Evolutionary conservation across 441 rosid genomes (phyloP).

Genomic region (Flueggea neowawraea): DNA sequence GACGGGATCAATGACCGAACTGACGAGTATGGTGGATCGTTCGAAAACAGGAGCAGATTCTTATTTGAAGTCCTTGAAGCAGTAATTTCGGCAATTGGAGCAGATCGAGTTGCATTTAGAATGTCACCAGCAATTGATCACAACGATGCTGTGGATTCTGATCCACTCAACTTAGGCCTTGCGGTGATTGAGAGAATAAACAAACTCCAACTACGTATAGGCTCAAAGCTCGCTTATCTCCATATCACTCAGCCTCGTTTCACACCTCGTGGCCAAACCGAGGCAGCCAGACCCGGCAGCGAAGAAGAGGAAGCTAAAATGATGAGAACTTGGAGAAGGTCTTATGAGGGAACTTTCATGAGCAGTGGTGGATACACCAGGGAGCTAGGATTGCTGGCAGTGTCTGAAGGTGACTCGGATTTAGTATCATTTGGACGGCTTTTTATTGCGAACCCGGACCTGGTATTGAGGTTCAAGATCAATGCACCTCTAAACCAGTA

Average conservation of each 20-base stretch:
- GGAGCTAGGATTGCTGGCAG: conserved; percentile 69
- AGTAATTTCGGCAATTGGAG: conserved; percentile 52
- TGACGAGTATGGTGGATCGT: conserved; percentile 77
- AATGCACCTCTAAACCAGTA: conserved; percentile 67
- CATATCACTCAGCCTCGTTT: conserved; percentile 93
- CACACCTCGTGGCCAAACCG: conserved; percentile 75
- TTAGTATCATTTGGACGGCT: conserved; percentile 74
- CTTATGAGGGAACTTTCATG: conserved; percentile 73
- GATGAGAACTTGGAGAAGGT: conserved; percentile 48
- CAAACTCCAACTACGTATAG: conserved; percentile 46
- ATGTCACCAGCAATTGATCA: conserved; percentile 91
- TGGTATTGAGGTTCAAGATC: conserved; percentile 56
- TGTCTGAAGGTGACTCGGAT: conserved; percentile 74
- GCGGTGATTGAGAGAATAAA: conserved; percentile 68
- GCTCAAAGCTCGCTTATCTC: conserved; percentile 61
- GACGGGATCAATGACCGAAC: conserved; percentile 77
- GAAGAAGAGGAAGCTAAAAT: conserved; percentile 74
- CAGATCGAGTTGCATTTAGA: conserved; percentile 63
- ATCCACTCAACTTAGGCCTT: conserved; percentile 69
- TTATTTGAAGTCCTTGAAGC: conserved; percentile 52
- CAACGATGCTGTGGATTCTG: conserved; percentile 74
- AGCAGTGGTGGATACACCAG: conserved; percentile 78
- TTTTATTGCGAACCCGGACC: conserved; percentile 86
- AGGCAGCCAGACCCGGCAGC: conserved; percentile 61
- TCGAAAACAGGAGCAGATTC: conserved; percentile 69